A percentile compares a stretch with the other conserved stretches of the same genome.
These are phyloP conservation scores for Lichtheimia ornata DNA, from an alignment of 371 early-diverging fungal species.

Conservation along the genomic window DNA sequence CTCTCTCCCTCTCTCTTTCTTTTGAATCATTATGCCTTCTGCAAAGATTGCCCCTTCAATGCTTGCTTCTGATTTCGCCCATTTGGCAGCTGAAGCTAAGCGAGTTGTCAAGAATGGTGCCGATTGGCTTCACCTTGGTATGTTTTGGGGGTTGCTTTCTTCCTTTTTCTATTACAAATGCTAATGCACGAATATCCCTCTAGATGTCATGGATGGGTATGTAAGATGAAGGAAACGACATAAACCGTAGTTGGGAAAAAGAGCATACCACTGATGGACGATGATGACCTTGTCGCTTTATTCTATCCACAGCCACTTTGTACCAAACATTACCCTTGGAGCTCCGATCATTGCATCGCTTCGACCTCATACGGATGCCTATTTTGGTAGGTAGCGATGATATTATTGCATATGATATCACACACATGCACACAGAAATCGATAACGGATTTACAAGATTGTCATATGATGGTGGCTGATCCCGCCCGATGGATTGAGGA, in stretches of 20 bases:
- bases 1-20: neutral
- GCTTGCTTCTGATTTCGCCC: conserved; percentile 92
- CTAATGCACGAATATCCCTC: neutral
- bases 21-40: conserved; percentile 50
- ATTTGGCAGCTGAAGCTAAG: conserved; percentile 85
- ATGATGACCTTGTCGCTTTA: no score
- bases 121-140: conserved; percentile 96
- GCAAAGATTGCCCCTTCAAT: conserved; percentile 91
- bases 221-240: neutral
- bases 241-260: neutral
- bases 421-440: neutral
- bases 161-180: neutral
- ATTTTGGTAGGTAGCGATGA: conserved; percentile 64
- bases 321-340: conserved; percentile 96
- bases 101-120: conserved; percentile 89
- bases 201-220: conserved; percentile 88
- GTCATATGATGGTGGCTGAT: conserved; percentile 96
- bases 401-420: neutral
- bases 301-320: conserved; percentile 89
- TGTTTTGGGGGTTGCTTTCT: neutral
- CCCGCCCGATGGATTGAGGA: conserved; percentile 95
- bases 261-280: neutral
- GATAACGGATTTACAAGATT: conserved; percentile 60
- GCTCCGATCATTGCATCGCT: conserved; percentile 91
- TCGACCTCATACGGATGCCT: conserved; percentile 87